Base-by-base conservation (phyloP, 108 stramenopile species). In the Nitzschia inconspicua region DNA sequence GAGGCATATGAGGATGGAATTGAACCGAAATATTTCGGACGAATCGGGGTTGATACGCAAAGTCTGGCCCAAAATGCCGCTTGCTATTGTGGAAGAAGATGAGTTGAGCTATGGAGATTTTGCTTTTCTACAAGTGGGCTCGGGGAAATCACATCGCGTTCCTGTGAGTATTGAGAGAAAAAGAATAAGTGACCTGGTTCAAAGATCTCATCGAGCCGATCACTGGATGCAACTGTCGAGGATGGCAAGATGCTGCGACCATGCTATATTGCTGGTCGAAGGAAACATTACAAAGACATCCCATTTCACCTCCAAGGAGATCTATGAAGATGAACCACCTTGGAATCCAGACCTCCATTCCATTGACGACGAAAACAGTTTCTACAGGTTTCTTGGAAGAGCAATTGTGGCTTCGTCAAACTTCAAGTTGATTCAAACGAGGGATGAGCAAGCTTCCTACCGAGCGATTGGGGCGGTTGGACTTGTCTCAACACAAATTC, bases 211-310 rank as follows among this genome's bases (percentile, higher is more conserved):
- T 11, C 19, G 24, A 8, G 60, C 59, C 14, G 65, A 73, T 57
- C 72, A 73, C 24, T 73, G 65, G 72, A 59, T 53, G 40, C 72
- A 73, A 41, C 47, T 73, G 28, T 26, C 23, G n/a, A 28, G 54
- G 16, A 73, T 73, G 65, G 25, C 46, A 47, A 60, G 68, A 25
- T 55, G 47, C 26, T 68, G 30, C 47, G 35, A 44, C 2, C 58
- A 59, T 14, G 42, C 56, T 26, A 37, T 73, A 10, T 30, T 73
- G n/a, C 44, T 73, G 37, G 39, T 73, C 11, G 72, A 73, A 63
- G 44, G 41, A 18, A 65, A 73, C 26, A 44, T 39, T 0, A 37
- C 51, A 32, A 35, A 11, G n/a, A 44, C 66, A 19, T 32, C 36
- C 32, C 14, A 40, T 27, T 63, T 68, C 24, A 34, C 39, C 5